Conservation (phyloP, 2,329 filamentous ascomycete genomes). For the Madurella mycetomatis region DNA sequence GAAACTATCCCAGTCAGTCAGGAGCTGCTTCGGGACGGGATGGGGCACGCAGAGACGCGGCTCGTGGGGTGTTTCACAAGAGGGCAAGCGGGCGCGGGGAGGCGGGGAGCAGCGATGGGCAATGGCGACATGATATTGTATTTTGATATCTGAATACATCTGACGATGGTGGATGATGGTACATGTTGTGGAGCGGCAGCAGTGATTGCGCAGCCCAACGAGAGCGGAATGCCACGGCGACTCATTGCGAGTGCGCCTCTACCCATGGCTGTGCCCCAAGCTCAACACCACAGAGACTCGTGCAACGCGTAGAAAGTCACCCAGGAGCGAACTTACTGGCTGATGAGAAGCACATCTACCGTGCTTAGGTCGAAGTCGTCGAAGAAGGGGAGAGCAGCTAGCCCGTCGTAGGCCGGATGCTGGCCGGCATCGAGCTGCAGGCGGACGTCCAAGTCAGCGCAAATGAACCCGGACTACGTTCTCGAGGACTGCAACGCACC, state of each 20-base stretch:
- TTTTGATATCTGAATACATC: constrained; percentile 29
- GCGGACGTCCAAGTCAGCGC: constrained; percentile 7
- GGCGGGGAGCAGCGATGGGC: constrained; percentile 17
- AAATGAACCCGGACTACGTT: background rate
- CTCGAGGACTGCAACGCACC: constrained; percentile 51
- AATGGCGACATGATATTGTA: constrained; percentile 26
- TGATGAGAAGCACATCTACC: constrained; percentile 94
- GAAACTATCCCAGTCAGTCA: constrained; percentile 59
- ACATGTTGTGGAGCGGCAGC: constrained; percentile 19
- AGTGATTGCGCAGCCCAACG: background rate
- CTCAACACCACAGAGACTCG: constrained; percentile 17
- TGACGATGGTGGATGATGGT: constrained; percentile 16
- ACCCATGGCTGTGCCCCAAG: constrained; percentile 19
- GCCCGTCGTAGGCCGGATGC: constrained; percentile 92
- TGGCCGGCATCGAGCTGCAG: constrained; percentile 88
- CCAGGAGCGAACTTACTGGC: constrained; percentile 73
- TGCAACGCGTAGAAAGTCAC: constrained; percentile 12
- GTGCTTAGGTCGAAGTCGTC: constrained; percentile 98
- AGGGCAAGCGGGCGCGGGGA: constrained; percentile 13
- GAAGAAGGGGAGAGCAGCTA: constrained; percentile 92
- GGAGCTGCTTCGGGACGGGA: background rate
- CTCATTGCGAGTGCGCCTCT: constrained; percentile 13
- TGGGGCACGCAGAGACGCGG: background rate
- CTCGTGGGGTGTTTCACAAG: constrained; percentile 11
- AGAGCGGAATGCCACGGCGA: background rate